These are phyloP conservation scores for Meripilus lineatus DNA, from an alignment of 1,284 basidiomycete genomes.

Conservation along the genomic window DNA sequence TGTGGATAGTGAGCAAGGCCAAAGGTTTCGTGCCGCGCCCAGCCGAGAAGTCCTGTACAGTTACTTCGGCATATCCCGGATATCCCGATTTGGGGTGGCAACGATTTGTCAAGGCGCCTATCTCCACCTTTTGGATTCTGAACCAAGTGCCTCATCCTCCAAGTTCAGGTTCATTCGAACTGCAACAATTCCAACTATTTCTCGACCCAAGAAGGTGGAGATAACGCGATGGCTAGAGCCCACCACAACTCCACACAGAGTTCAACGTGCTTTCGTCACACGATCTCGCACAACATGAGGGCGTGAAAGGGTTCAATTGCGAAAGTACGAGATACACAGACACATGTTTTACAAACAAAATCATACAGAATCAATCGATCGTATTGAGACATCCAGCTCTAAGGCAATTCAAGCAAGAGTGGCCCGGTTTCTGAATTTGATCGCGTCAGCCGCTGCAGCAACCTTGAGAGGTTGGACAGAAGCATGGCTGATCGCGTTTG, in stretches of 20 bases:
- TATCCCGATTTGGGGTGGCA: not conserved
- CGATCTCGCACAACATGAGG: no score
- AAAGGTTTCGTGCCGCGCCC: constrained; percentile 23
- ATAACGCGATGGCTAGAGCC: no score
- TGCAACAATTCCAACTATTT: no score
- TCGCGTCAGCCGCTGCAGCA: constrained; percentile 55
- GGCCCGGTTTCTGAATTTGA: constrained; percentile 40
- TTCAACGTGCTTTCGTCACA: no score
- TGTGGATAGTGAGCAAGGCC: constrained; percentile 11
- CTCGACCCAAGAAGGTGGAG: no score
- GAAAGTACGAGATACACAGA: not conserved
- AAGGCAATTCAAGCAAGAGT: no score
- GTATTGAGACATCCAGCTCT: not conserved
- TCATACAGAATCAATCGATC: not conserved
- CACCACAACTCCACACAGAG: no score
- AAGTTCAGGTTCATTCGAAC: no score
- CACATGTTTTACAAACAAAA: not conserved
- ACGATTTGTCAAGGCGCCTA: no score
- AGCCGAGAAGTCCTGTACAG: constrained; percentile 30
- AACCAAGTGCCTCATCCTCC: no score
- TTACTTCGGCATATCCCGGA: constrained; percentile 22
- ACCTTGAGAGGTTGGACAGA: constrained; percentile 57
- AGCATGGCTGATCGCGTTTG: constrained; percentile 62
- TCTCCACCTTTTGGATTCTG: no score
- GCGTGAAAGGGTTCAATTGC: no score